Base-by-base conservation (phyloP, 2,329 filamentous ascomycete species). In the Penicillium corylophilum region DNA sequence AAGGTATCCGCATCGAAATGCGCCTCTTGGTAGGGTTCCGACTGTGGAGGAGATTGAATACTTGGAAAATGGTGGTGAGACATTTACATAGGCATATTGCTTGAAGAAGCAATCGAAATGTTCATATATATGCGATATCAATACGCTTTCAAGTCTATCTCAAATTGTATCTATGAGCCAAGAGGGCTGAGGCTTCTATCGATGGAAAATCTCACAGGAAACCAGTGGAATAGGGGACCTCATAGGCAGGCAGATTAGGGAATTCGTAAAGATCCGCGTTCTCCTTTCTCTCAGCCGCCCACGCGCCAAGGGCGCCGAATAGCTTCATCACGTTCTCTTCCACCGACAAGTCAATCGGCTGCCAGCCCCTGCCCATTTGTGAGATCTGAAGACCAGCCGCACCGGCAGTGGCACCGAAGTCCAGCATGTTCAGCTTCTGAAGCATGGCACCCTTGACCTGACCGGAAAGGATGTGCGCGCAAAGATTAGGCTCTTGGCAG, bases 1-100 rank as follows among this genome's bases (percentile, higher is more conserved):
- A 16, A 57, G 61, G 31, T 65, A 64, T 44, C 62, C 63, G 10
- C 62, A 65, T 51, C 56, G 62, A 9, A 65, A 65, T 20, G 24
- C 51, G 33, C 57, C 56, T 7, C n/a, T 65, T 22, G 62, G 58
- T 1, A 55, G 63, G 42, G 31, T 35, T 7, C 41, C 61, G 13
- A 64, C 60, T 1, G 36, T 46, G 2, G 62, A 64, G 16, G 62
- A 65, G 33, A 45, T 47, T 23, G 54, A 53, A 15, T 65, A 64
- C 44, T 28, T 65, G 36, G 41, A 57, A 23, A 60, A 62, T 38
- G 64, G 60, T 2, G 61, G 61, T 1, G 61, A 63, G 35, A 60
- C 61, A 8, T 63, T 63, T 48, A 38, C 28, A 44, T 41, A 35
- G 13, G 26, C 33, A 40, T 23, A 3, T 4, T 28, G 8, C 26